These are phyloP conservation scores for Magnolia changhungtana DNA, from an alignment of 164 flowering plant genomes.

Conservation along the genomic window DNA sequence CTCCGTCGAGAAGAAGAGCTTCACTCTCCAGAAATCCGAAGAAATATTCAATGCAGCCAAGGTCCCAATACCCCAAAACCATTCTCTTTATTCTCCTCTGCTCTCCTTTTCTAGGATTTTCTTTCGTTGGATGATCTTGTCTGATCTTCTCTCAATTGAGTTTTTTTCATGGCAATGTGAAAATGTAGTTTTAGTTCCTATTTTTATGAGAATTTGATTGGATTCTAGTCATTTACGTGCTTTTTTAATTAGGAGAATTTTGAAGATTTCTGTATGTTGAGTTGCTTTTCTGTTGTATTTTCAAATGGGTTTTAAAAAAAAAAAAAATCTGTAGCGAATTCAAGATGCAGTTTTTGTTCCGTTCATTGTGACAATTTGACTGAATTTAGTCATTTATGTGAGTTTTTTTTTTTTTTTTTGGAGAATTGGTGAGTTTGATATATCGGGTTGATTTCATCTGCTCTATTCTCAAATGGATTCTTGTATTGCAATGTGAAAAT, in stretches of 20 bases:
- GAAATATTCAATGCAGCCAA: slow-evolving; percentile 82
- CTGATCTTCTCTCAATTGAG: slow-evolving; percentile 1
- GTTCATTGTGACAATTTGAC: too few relatives aligned
- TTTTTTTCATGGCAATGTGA: neutral
- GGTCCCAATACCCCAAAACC: slow-evolving; percentile 28
- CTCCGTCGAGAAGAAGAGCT: slow-evolving; percentile 51
- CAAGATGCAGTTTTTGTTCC: too few relatives aligned
- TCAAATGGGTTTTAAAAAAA: neutral
- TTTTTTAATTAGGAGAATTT: neutral
- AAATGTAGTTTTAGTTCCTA: neutral
- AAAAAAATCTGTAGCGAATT: too few relatives aligned
- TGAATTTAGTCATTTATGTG: too few relatives aligned
- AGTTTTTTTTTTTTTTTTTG: too few relatives aligned
- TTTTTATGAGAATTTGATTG: neutral
- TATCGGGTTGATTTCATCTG: too few relatives aligned
- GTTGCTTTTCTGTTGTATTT: neutral
- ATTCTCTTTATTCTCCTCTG: neutral
- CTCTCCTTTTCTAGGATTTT: neutral
- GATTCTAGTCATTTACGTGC: neutral
- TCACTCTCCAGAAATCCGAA: slow-evolving; percentile 68
- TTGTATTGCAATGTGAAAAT: too few relatives aligned
- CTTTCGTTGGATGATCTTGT: neutral
- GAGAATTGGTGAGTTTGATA: too few relatives aligned
- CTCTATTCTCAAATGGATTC: too few relatives aligned
- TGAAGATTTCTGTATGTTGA: neutral